These are phyloP conservation scores for Rhynchospora tenuis DNA, from an alignment of 176 grass and related monocot species.

Conservation along the genomic window DNA sequence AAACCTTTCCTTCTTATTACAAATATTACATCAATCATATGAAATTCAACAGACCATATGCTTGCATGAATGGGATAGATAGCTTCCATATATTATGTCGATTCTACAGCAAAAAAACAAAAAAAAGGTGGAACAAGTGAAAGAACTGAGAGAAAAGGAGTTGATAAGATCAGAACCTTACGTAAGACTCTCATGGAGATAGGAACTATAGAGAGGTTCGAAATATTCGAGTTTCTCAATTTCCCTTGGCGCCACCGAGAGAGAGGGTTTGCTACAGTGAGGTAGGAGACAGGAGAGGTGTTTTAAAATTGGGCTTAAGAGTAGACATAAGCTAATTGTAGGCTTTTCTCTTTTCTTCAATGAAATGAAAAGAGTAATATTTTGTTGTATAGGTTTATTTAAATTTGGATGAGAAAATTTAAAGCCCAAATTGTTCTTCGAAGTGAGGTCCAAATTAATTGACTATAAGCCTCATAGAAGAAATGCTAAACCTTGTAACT, in stretches of 20 bases:
- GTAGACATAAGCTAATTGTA: neutral
- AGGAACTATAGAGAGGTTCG: neutral
- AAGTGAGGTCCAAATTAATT: neutral
- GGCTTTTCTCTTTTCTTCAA: no score
- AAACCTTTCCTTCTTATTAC: no score
- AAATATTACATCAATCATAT: no score
- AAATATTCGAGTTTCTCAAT: no score
- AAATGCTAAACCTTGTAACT: no score
- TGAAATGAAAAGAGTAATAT: no score
- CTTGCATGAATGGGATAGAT: neutral
- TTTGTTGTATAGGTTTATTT: neutral
- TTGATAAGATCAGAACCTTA: neutral
- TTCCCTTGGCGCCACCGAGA: neutral
- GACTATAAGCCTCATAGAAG: neutral
- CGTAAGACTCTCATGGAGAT: neutral
- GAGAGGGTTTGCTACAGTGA: neutral
- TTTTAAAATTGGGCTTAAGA: neutral
- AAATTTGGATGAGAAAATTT: neutral
- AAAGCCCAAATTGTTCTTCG: neutral
- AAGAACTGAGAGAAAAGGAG: neutral
- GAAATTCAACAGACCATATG: neutral
- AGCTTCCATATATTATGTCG: neutral
- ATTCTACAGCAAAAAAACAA: neutral
- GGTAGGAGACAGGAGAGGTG: neutral
- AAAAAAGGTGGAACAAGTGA: neutral